Evolutionary conservation across 441 rosid genomes (phyloP), one percentile per base, ranked within the genome.

Genomic region (Lepidium campestre): DNA sequence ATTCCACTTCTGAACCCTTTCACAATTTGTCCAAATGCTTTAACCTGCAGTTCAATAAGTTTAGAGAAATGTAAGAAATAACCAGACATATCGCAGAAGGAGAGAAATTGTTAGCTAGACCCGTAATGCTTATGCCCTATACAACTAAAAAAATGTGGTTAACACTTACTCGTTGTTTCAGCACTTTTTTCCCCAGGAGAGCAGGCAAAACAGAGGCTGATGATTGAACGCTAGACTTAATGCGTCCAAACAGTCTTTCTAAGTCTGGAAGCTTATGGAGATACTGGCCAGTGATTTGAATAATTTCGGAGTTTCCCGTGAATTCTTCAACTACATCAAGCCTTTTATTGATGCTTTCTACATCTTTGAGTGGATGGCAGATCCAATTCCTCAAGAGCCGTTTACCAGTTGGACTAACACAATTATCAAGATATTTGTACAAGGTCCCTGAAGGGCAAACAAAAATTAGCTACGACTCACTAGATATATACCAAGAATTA

Each of bases 361-460:
- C 83, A 84, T 81, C 83, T 79, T 89, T 89, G 45, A 91, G 87
- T 27, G 99, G 97, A 78, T 89, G 97, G 78, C 97, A 94, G 68
- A 94, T 87, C 98, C 99, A 94, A 68, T 74, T 82, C 77, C 99
- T 83, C 53, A 94, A 82, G 67, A 87, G 91, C 66, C 97, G 84
- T 71, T 84, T 91, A 23, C 97, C 97, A 70, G 92, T 84, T 71
- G 88, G 79, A 44, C 92, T 91, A 50, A 88, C 56, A 71, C 97
- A 94, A 76, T 78, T 87, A 72, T 94, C 85, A 65, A 94, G 96
- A 82, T 88, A 88, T 56, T 84, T 84, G 79, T 82, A 84, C 70
- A 94, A 85, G 71, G 97, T 94, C 75, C 97, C 99, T 94, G 83
- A 42, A 79, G 37, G 78, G 55, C 23, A 73, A 76, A 46, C 27